Evolutionary conservation across 169 alveolate species (phyloP), one percentile per base, ranked within the genome.

Genomic region (Eimeria praecox): DNA sequence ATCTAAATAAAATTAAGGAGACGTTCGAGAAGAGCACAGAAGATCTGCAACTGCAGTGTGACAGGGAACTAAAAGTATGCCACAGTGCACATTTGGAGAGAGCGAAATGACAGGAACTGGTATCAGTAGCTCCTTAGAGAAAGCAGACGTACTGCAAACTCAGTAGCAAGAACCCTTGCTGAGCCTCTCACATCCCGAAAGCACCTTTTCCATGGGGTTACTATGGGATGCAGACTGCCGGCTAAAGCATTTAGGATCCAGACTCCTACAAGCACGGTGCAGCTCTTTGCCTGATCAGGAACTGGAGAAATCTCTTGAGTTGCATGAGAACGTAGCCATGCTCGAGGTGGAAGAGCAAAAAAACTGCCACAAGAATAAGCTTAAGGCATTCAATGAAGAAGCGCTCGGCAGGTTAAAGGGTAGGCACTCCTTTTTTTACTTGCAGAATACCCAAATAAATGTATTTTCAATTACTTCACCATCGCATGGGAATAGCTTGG

Each of bases 341-440:
- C 99, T 98, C 94, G 99, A 98, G 96, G 97, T 98, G 77, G 99
- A 98, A 96, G 99, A 98, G 97, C 95, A 99, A 90, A 98, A 98
- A 89, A 98, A 98, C 93, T 97, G 96, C 78, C 99, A 97, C 96
- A 97, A 97, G 27, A 97, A 97, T 95, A 98, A 97, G 56, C 95
- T 98, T 16, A 97, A 97, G 97, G 97, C 95, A 71, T 90, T 85
- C 69, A 85, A 85, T 56, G 78, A 85, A 33, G 92, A 85, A 59
- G 78, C 92, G 49, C 44, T 85, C n/a, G 38, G 78, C 92, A 85
- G 35, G 75, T 59, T 66, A 18, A 88, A 88, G 66, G 85, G 82
- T 66, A 27, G 44, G 86, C 56, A 22, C 40, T 42, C 35, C 5
- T 52, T 24, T n/a, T 27, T 5, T 16, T 12, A 27, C 66, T 56